Base-by-base conservation (phyloP, 2,329 filamentous ascomycete species). In the Sclerotinia trifoliorum region DNA sequence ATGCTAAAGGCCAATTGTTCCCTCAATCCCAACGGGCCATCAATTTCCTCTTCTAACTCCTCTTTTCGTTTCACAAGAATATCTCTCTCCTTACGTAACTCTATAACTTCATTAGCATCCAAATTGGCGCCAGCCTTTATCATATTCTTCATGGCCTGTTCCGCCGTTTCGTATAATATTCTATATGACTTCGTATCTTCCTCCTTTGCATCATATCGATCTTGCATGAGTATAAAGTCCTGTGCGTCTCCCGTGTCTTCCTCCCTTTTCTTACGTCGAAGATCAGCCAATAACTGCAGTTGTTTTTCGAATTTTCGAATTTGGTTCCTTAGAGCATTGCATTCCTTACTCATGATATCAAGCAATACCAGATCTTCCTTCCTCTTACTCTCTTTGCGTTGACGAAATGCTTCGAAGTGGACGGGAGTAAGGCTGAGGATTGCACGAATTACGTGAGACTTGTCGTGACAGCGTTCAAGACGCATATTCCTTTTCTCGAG, bases 1-100 rank as follows among this genome's bases (percentile, higher is more conserved):
- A 29, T 13, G n/a, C 46, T 26, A 3, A 39, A 63, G 3, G 49
- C 49, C 11, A 65, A 19, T 29, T 56, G 49, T 55, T 65, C n/a
- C 55, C 62, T 54, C 49, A 54, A n/a, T 32, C 62, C 49, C 21
- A 65, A 56, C 1, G 62, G 49, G 29, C 62, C 62, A 29, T 65
- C 35, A 2, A 65, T 44, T 56, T 65, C 62, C 32, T 56, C 26
- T 56, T 65, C 62, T 19, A 65, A 17, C 29, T 65, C 62, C 35
- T 44, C 49, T 29, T 55, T 56, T 26, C 49, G n/a, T 46, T 51
- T 63, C 32, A 51, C 51, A 21, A 39, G 17, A 26, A 63, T 10
- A 51, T 63, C 60, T 10, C 32, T 24, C 60, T 63, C 60, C 8
- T 26, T 63, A 24, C 60, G 46, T 8, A 63, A 51, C 46, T 51